Percentiles rank a stretch among this genome's conserved stretches.
Conservation (phyloP, 2,329 filamentous ascomycete species). For the Aspergillus jensenii region DNA sequence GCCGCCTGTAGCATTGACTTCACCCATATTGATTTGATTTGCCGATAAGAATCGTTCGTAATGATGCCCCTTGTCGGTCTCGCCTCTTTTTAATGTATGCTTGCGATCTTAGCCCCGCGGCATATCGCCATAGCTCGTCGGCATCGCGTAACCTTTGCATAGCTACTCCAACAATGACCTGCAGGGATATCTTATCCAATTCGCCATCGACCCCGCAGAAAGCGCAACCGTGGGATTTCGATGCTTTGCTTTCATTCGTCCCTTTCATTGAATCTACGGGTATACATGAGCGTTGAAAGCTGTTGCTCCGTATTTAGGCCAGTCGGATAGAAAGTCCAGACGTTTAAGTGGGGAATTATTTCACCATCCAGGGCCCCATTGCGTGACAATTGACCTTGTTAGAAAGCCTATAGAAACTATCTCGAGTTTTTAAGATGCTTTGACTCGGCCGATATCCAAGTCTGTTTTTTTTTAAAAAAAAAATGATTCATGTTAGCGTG, state of each 20-base stretch:
- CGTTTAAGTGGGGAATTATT: neutral
- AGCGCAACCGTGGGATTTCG: slow-evolving; percentile 8
- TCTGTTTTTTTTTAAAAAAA: neutral
- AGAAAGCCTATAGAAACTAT: neutral
- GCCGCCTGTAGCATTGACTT: slow-evolving; percentile 5
- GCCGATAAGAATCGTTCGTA: neutral
- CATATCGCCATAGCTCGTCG: slow-evolving; percentile 15
- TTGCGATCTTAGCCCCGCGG: slow-evolving; percentile 3
- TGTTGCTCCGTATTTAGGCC: neutral
- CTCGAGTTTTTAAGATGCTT: neutral
- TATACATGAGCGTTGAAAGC: neutral
- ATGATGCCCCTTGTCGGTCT: neutral
- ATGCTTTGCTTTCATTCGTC: slow-evolving; percentile 3
- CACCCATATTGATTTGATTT: slow-evolving; percentile 19
- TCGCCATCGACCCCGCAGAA: slow-evolving; percentile 24
- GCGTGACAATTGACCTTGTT: slow-evolving; percentile 7
- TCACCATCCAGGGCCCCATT: slow-evolving; percentile 11
- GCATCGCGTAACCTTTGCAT: slow-evolving; percentile 13
- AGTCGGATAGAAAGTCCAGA: neutral
- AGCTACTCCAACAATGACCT: neutral
- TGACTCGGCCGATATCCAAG: neutral
- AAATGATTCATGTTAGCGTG: neutral
- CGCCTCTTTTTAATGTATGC: slow-evolving; percentile 8
- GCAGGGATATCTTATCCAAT: slow-evolving; percentile 8
- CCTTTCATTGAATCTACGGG: neutral